These are phyloP conservation scores for Fusarium chlamydosporum DNA, from an alignment of 2,329 filamentous ascomycete genomes.

Conservation along the genomic window DNA sequence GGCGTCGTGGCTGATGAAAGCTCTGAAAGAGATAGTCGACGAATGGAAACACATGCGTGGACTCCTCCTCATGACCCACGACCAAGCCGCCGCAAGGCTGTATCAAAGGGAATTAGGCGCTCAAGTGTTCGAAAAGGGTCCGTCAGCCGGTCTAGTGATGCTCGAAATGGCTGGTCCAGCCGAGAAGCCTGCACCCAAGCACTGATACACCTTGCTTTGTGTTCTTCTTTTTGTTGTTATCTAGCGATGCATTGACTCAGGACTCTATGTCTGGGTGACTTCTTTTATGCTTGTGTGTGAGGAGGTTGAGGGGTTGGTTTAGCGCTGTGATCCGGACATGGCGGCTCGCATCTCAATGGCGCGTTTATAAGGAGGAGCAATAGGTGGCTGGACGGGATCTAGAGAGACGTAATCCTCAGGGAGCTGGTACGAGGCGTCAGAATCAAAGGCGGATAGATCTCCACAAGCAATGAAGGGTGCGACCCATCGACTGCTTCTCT, in stretches of 20 bases:
- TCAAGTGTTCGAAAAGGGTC: conserved; percentile 60
- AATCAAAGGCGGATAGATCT: conserved; percentile 93
- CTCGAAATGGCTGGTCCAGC: conserved; percentile 59
- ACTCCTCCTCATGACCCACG: conserved; percentile 68
- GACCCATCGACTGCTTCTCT: conserved; percentile 78
- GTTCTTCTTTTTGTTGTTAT: conserved; percentile 30
- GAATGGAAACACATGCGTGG: conserved; percentile 72
- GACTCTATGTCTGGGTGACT: conserved; percentile 21
- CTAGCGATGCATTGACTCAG: conserved; percentile 41
- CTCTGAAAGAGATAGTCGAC: conserved; percentile 69
- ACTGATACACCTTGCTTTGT: conserved; percentile 42
- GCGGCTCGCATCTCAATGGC: conserved; percentile 79
- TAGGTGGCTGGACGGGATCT: conserved; percentile 94
- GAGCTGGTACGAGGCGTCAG: conserved; percentile 92
- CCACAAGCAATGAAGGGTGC: conserved; percentile 98
- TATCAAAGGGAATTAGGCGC: conserved; percentile 65
- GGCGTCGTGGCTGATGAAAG: conserved; percentile 74
- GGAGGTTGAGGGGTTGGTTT: conserved; percentile 34
- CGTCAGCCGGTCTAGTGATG: conserved; percentile 58
- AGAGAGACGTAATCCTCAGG: conserved; percentile 88
- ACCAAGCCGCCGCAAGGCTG: conserved; percentile 58
- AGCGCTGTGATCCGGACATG: conserved; percentile 53
- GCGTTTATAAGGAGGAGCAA: conserved; percentile 93
- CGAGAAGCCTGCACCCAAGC: conserved; percentile 54
- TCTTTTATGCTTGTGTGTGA: conserved; percentile 21